Percentiles rank a stretch among this genome's conserved stretches.
These are phyloP conservation scores for Choricystis sp. DNA, from an alignment of 139 green algal genomes.

Conservation along the genomic window DNA sequence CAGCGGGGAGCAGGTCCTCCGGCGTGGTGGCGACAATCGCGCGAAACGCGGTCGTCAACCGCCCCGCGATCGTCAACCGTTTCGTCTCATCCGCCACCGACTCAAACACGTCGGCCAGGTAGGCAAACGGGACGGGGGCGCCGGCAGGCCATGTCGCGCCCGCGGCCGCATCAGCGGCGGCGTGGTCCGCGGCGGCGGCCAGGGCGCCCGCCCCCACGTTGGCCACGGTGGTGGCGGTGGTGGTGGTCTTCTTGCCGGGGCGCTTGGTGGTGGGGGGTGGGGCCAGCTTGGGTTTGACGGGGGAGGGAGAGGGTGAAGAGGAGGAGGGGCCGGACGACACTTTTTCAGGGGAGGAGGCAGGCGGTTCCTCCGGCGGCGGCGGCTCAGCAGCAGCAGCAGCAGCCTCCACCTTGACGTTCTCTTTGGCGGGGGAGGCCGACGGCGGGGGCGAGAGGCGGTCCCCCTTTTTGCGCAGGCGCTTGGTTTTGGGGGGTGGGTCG, in stretches of 20 bases:
- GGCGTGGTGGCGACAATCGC: conserved; percentile 59
- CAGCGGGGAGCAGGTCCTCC: conserved; percentile 61
- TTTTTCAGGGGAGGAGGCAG: too few relatives aligned
- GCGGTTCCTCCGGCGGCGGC: too few relatives aligned
- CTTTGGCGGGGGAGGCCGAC: too few relatives aligned
- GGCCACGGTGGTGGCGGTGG: conserved; percentile 17
- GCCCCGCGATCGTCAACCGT: conserved; percentile 45
- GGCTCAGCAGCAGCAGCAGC: neutral
- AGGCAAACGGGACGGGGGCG: conserved; percentile 56
- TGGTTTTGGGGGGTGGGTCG: too few relatives aligned
- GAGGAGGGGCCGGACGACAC: too few relatives aligned
- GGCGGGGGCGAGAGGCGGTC: too few relatives aligned
- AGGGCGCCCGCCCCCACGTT: conserved; percentile 52
- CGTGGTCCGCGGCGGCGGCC: conserved; percentile 28
- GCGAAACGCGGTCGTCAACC: conserved; percentile 60
- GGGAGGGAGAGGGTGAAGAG: too few relatives aligned
- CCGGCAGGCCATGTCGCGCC: conserved; percentile 37
- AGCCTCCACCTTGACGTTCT: too few relatives aligned
- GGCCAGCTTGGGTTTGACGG: too few relatives aligned
- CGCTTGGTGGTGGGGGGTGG: neutral
- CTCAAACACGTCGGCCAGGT: conserved; percentile 65
- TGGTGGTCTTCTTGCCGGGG: neutral
- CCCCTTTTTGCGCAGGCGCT: too few relatives aligned
- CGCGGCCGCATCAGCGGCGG: conserved; percentile 11
- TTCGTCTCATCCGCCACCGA: conserved; percentile 24